Evolutionary conservation across 2,329 filamentous ascomycete species (phyloP).

Genomic region (Huntiella decipiens): DNA sequence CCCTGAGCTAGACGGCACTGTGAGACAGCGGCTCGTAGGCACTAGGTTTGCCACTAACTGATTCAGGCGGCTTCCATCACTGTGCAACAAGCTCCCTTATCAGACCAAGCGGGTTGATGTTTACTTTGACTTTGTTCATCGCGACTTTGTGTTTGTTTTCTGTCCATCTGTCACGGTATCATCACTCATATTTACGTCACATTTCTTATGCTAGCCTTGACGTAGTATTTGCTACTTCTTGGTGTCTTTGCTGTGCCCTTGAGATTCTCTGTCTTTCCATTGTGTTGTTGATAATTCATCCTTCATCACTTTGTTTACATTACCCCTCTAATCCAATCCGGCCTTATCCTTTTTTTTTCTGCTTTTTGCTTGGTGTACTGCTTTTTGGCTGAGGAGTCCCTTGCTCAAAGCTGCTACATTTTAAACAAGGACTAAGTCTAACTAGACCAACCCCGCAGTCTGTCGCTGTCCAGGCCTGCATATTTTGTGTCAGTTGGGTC

Average conservation of each 20-base stretch:
- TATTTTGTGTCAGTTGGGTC: neutral
- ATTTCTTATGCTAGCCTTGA: neutral
- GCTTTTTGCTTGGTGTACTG: neutral
- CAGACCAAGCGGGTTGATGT: neutral
- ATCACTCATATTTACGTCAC: neutral
- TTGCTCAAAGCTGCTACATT: too few species aligned
- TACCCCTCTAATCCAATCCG: neutral
- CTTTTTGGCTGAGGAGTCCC: too few species aligned
- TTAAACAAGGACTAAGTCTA: too few species aligned
- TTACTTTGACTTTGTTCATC: conserved; percentile 1
- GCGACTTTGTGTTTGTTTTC: conserved; percentile 1
- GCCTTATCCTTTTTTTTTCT: neutral
- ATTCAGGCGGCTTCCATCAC: too few species aligned
- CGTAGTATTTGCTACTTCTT: too few species aligned
- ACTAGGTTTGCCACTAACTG: too few species aligned
- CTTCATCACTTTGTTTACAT: neutral
- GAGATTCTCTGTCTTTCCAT: neutral
- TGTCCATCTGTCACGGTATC: neutral
- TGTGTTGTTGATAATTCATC: neutral
- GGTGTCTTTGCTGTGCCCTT: neutral
- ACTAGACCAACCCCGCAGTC: too few species aligned
- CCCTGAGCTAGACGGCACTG: too few species aligned
- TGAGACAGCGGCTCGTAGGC: too few species aligned
- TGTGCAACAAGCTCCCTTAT: conserved; percentile 1
- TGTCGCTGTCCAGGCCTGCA: too few species aligned